Base-by-base conservation (phyloP, 2,329 filamentous ascomycete species). In the Sporothrix dimorphospora region DNA sequence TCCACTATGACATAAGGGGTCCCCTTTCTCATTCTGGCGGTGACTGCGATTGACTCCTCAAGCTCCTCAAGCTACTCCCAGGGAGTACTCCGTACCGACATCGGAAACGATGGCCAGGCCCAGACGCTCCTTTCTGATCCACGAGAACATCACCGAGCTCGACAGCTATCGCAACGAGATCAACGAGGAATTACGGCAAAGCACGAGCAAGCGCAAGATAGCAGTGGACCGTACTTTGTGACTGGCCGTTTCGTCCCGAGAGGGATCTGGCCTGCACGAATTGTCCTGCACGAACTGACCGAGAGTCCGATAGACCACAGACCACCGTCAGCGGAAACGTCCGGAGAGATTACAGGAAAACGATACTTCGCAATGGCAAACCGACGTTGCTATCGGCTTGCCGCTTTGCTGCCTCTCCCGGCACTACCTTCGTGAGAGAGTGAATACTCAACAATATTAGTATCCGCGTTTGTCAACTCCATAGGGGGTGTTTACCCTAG, bases 1-100 rank as follows among this genome's bases (percentile, higher is more conserved):
- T 27, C 66, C 66, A 55, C 66, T 27, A 69, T 69, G 66, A 55
- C 66, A 45, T 57, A 69, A 38, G n/a, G 12, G 59, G 24, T 53
- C 49, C n/a, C n/a, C 49, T 24, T 24, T 53, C 57, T 40, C n/a
- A 14, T 51, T 16, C 8, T 38, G 45, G 5, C 38, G 19, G 30
- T 19, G n/a, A 21, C 5, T 24, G 16, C 9, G 4, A 40, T 63
- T 24, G 57, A 42, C 57, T 38, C 27, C 11, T 21, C 47, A 6
- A 49, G 16, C 47, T n/a, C 47, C 47, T 34, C n/a, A 3, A 19
- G 45, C 45, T n/a, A 14, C 45, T 49, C 7, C 47, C 47, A 2
- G 16, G 8, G 2, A 19, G 11, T n/a, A n/a, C n/a, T n/a, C n/a
- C n/a, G 16, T 9, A 55, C 66, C 49, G 66, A 57, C 47, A 57